Evolutionary conservation across 2,329 filamentous ascomycete species (phyloP), one percentile per base, ranked within the genome.

Genomic region (Botrytis cinerea): DNA sequence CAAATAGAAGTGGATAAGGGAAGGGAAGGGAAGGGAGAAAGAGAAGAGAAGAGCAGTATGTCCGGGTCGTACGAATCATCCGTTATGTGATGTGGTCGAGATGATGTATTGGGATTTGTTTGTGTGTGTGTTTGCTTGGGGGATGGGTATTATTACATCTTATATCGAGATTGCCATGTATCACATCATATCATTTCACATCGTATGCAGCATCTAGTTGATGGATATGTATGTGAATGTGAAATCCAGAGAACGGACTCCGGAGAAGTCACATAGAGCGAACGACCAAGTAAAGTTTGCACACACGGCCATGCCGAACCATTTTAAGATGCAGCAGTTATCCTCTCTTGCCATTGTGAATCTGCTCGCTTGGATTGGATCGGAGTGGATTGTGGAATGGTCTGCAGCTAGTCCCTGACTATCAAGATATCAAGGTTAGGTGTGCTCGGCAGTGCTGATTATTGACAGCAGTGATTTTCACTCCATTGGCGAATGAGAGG

Each of bases 1-100:
- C 63, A 66, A n/a, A 32, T 66, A 51, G 18, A 66, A 66, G 63
- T 38, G 63, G 63, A 38, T n/a, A 48, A 51, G 62, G 14, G n/a
- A 38, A 28, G 12, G 51, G 28, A 12, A 28, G 38, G 38, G 38
- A 38, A 38, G 38, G 48, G n/a, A 51, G 22, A 1, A 2, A 46
- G 5, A 9, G 46, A 25, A 48, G 46, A 48, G 46, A 48, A 25
- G 22, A 45, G 25, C 2, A 51, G n/a, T 25, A 51, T 12, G 48
- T n/a, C 25, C 25, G 48, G 8, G 38, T 9, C 38, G 38, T 38
- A 38, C 38, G 38, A 38, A 38, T 9, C 7, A 1, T 38, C 38
- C 6, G 59, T n/a, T n/a, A 61, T 61, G 40, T 61, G 22, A 61
- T 61, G 40, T 61, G 22, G 59, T 61, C 59, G 35, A n/a, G 35